Percentiles rank a stretch among this genome's conserved stretches.
These are phyloP conservation scores for Scleroderma bovista DNA, from an alignment of 768 basidiomycete species.

Conservation along the genomic window DNA sequence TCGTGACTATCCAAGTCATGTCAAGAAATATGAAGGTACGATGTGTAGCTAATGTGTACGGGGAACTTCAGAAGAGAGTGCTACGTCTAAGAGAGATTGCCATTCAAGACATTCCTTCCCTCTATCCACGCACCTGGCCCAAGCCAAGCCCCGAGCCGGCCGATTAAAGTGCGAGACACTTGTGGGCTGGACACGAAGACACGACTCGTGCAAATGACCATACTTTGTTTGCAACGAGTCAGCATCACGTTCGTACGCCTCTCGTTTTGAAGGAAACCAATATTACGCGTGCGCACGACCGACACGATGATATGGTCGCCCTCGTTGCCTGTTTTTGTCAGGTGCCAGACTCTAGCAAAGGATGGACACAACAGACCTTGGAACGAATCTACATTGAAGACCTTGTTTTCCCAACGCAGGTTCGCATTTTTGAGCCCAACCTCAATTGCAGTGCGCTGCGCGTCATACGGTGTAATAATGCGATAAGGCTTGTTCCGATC, in stretches of 20 bases:
- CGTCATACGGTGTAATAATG: constrained; percentile 79
- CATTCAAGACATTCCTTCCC: neutral
- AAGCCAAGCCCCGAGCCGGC: constrained; percentile 1
- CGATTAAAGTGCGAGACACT: constrained; percentile 2
- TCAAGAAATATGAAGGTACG: too few relatives aligned
- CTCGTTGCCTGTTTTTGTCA: constrained; percentile 61
- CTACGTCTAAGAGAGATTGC: neutral
- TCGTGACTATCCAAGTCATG: too few relatives aligned
- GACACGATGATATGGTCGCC: constrained; percentile 71
- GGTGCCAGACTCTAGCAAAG: neutral
- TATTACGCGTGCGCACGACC: constrained; percentile 50
- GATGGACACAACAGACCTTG: constrained; percentile 49
- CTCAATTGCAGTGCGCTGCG: constrained; percentile 58
- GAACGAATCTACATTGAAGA: constrained; percentile 75
- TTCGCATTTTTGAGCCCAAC: constrained; percentile 38
- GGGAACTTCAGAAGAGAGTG: too few relatives aligned
- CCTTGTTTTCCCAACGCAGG: constrained; percentile 56
- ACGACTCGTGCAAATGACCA: constrained; percentile 63
- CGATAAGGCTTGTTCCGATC: constrained; percentile 42
- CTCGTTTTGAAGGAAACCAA: constrained; percentile 60
- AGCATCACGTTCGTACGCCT: constrained; percentile 84
- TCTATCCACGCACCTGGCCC: constrained; percentile 3
- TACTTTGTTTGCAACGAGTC: constrained; percentile 65
- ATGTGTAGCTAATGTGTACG: too few relatives aligned
- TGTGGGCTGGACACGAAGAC: neutral